Base-by-base conservation (phyloP, 495 filamentous ascomycete genomes). In the Chaetomium cochliodes region DNA sequence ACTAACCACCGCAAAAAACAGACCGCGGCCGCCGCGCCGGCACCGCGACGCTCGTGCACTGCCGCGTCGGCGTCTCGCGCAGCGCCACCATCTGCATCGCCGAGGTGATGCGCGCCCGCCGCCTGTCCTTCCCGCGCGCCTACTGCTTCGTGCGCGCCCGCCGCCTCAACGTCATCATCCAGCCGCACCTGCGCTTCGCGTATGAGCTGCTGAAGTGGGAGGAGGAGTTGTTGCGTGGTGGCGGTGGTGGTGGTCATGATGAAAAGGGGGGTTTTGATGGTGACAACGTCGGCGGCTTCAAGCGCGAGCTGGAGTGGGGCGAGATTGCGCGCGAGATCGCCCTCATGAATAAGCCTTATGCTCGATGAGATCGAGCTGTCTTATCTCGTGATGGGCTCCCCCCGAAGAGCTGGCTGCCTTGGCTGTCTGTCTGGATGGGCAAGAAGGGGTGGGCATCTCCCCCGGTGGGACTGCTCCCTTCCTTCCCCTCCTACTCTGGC, bases 61-160 rank as follows among this genome's bases (percentile, higher is more conserved):
- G 94, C 74, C 88, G 96, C 15, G 94, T 98, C 50, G 94, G 94
- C 54, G 94, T 98, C 64, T 97, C 92, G 22, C 84, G 94, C 64
- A 93, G 90, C 55, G 94, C 94, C 23, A 98, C 94, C 9, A 97
- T 98, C 72, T 98, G 94, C 78, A 98, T 98, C 70, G 94, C 94
- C 39, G 93, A 97, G 76, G 93, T 98, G 23, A 98, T 98, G 94
- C 84, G 88, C 15, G 80, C 87, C 8, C 72, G 89, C 33, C 80
- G 85, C 30, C 78, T 97, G 54, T 94, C 92, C 4, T 96, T 97
- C 72, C 92, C 94, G 18, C 83, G 91, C 52, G 94, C 94, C 53
- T 98, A 98, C 74, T 98, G 94, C 74, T 98, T 91, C 77, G 94
- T 98, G 28, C 88, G 94, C 2, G 94, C 94, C 44, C 85, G 94